Evolutionary conservation across 2,329 filamentous ascomycete genomes (phyloP).

Genomic region (Tolypocladium tundrense): DNA sequence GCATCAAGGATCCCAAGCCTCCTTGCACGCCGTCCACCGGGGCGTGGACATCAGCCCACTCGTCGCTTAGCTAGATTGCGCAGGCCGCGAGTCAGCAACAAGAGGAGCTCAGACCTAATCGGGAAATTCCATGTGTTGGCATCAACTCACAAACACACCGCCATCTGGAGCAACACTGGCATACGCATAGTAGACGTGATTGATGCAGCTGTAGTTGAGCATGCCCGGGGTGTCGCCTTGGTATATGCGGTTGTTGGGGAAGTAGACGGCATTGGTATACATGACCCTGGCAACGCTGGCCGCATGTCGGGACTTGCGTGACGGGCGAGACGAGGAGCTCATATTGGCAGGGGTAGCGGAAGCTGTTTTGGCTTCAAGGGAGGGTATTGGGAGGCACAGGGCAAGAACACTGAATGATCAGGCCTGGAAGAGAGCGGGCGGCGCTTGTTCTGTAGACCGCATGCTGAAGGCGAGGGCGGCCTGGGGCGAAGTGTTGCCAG

Average conservation of each 20-base stretch:
- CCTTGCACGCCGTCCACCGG: slow-evolving; percentile 62
- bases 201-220: slow-evolving; percentile 66
- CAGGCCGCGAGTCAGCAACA: slow-evolving; percentile 14
- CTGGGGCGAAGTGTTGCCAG: not conserved
- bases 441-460: slow-evolving; percentile 8
- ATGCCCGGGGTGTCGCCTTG: slow-evolving; percentile 61
- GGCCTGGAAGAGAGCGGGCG: not conserved
- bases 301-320: slow-evolving; percentile 34
- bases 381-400: not conserved
- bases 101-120: not conserved
- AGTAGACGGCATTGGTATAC: slow-evolving; percentile 70
- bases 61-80: slow-evolving; percentile 57
- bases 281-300: slow-evolving; percentile 37
- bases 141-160: slow-evolving; percentile 58
- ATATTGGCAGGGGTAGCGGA: slow-evolving; percentile 11
- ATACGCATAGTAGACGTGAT: slow-evolving; percentile 76
- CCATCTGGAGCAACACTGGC: slow-evolving; percentile 64
- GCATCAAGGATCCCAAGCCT: slow-evolving; percentile 62
- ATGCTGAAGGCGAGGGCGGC: slow-evolving; percentile 2
- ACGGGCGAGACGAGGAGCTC: slow-evolving; percentile 31
- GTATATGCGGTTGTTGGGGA: slow-evolving; percentile 71
- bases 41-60: slow-evolving; percentile 64
- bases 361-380: not conserved
- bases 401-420: not conserved
- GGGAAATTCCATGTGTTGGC: slow-evolving; percentile 2